Evolutionary conservation across 164 flowering plant genomes (phyloP).

Genomic region (Vitis amurensis): DNA sequence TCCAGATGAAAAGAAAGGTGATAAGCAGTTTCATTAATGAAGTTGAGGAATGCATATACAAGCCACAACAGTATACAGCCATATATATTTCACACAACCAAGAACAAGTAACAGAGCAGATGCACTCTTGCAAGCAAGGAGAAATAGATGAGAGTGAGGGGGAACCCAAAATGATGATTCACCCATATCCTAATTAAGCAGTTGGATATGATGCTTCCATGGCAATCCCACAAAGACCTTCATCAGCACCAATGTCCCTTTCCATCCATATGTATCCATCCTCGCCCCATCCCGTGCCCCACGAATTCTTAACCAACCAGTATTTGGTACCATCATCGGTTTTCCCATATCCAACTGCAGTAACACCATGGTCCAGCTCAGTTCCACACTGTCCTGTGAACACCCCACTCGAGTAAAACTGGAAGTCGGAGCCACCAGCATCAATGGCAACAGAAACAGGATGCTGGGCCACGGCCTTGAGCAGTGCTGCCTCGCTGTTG

Average conservation of each 20-base stretch:
- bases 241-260: constrained; percentile 13
- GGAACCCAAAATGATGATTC: no score
- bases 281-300: constrained; percentile 34
- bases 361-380: constrained; percentile 16
- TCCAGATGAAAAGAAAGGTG: no score
- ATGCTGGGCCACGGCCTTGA: constrained; percentile 20
- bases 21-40: no score
- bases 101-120: no score
- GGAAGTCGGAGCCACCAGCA: constrained; percentile 5
- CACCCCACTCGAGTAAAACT: constrained; percentile 18
- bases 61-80: no score
- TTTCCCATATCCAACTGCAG: constrained; percentile 23
- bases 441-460: constrained; percentile 31
- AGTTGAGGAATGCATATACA: no score
- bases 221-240: constrained; percentile 19
- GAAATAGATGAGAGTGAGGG: no score
- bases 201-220: no score
- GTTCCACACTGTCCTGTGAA: constrained; percentile 17
- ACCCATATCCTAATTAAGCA: no score
- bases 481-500: constrained; percentile 13
- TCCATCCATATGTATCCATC: constrained; percentile 28
- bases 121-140: no score
- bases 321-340: constrained; percentile 24
- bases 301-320: constrained; percentile 37
- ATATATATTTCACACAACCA: no score